Evolutionary conservation across 768 basidiomycete genomes (phyloP).

Genomic region (Cystobasidium tubakii): DNA sequence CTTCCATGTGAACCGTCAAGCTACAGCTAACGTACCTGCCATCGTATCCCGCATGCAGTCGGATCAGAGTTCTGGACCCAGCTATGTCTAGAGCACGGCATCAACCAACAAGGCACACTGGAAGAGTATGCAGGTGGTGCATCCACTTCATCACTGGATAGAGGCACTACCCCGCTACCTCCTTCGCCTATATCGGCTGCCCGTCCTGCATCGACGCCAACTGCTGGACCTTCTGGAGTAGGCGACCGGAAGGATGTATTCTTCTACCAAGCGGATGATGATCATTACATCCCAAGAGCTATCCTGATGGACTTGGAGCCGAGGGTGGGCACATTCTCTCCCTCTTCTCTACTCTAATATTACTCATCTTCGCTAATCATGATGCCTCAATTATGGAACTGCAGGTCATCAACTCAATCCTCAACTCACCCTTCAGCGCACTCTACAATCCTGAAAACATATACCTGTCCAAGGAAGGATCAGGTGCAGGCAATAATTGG

Average conservation of each 20-base stretch:
- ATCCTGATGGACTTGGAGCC: constrained; percentile 96
- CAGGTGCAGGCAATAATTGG: constrained; percentile 96
- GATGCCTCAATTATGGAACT: neutral
- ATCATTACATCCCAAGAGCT: constrained; percentile 95
- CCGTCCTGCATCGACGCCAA: neutral
- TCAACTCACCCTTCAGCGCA: constrained; percentile 74
- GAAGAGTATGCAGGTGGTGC: constrained; percentile 74
- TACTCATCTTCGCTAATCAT: neutral
- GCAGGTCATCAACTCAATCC: constrained; percentile 93
- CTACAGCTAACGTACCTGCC: neutral
- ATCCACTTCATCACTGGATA: constrained; percentile 31
- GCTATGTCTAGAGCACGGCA: constrained; percentile 95
- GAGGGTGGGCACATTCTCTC: constrained; percentile 59
- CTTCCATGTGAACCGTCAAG: neutral
- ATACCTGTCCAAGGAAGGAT: constrained; percentile 88
- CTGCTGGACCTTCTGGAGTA: constrained; percentile 58
- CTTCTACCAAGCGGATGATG: constrained; percentile 99
- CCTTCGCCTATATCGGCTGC: neutral
- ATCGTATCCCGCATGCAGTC: constrained; percentile 56
- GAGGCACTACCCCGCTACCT: constrained; percentile 10
- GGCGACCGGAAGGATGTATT: constrained; percentile 98
- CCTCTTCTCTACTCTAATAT: neutral
- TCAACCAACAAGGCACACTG: constrained; percentile 87
- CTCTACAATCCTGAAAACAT: constrained; percentile 98
- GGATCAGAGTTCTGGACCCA: constrained; percentile 98